A percentile compares a stretch with the other conserved stretches of the same genome.
Evolutionary conservation across 202 grass and related monocot genomes (phyloP).

Genomic region (Saccharum hybrid): DNA sequence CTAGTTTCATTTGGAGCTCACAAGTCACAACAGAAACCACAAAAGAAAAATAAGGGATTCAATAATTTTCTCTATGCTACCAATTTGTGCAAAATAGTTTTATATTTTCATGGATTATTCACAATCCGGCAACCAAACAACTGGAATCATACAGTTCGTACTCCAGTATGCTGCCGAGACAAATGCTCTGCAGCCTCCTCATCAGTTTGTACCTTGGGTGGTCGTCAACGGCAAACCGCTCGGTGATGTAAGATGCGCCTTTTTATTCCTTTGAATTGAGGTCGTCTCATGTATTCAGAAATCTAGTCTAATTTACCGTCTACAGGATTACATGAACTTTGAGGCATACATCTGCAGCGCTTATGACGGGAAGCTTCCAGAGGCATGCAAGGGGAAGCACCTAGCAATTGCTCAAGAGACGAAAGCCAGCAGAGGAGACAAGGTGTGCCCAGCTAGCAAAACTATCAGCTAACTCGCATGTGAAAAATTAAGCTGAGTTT

Average conservation of each 20-base stretch:
- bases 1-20: background rate
- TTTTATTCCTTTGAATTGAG: background rate
- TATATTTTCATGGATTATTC: background rate
- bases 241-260: constrained; percentile 54
- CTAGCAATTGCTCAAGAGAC: constrained; percentile 54
- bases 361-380: constrained; percentile 68
- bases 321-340: constrained; percentile 76
- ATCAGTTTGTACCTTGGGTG: constrained; percentile 88
- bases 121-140: constrained; percentile 1
- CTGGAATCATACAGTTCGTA: constrained; percentile 57
- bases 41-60: background rate
- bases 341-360: constrained; percentile 77
- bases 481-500: constrained; percentile 18
- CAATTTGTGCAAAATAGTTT: background rate
- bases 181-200: constrained; percentile 74
- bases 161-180: constrained; percentile 72
- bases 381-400: constrained; percentile 65
- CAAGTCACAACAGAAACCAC: background rate
- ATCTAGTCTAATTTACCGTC: background rate
- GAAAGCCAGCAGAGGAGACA: constrained; percentile 53
- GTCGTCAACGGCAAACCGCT: constrained; percentile 67
- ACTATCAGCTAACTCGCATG: constrained; percentile 38
- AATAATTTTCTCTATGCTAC: background rate
- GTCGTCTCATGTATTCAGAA: background rate
- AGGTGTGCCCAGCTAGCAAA: constrained; percentile 61